Conservation (phyloP, 2,329 filamentous ascomycete species). For the Penicillium aurantiogriseum region DNA sequence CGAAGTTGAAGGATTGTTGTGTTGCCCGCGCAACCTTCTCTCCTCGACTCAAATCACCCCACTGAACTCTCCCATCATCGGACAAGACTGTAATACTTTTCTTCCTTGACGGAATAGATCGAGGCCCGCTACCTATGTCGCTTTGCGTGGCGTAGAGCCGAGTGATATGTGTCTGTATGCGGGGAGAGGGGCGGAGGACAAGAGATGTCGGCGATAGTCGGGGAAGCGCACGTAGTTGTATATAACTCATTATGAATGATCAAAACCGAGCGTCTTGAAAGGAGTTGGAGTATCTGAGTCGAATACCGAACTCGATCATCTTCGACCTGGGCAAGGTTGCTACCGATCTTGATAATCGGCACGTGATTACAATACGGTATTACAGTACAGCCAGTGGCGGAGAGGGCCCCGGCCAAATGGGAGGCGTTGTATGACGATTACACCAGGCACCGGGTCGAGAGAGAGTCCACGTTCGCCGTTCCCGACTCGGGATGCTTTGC, state of each 20-base stretch:
- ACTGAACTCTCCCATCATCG: constrained; percentile 78
- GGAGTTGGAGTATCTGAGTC: neutral
- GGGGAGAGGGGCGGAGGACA: constrained; percentile 38
- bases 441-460: constrained; percentile 11
- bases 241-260: constrained; percentile 18
- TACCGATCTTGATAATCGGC: constrained; percentile 10
- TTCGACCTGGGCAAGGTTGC: neutral
- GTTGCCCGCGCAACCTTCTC: constrained; percentile 84
- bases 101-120: constrained; percentile 51
- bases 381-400: neutral
- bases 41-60: constrained; percentile 69
- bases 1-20: constrained; percentile 87
- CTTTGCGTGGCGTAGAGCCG: constrained; percentile 62
- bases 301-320: neutral
- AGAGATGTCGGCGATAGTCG: constrained; percentile 14
- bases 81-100: constrained; percentile 78
- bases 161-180: constrained; percentile 23
- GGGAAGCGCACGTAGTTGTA: constrained; percentile 19
- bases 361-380: constrained; percentile 10
- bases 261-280: neutral
- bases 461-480: constrained; percentile 38
- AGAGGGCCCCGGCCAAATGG: neutral
- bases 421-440: constrained; percentile 10
- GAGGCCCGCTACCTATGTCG: constrained; percentile 40
- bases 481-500: constrained; percentile 20